Evolutionary conservation across 306 rosid species (phyloP), one percentile per base, ranked within the genome.

Genomic region (Prunus mume): DNA sequence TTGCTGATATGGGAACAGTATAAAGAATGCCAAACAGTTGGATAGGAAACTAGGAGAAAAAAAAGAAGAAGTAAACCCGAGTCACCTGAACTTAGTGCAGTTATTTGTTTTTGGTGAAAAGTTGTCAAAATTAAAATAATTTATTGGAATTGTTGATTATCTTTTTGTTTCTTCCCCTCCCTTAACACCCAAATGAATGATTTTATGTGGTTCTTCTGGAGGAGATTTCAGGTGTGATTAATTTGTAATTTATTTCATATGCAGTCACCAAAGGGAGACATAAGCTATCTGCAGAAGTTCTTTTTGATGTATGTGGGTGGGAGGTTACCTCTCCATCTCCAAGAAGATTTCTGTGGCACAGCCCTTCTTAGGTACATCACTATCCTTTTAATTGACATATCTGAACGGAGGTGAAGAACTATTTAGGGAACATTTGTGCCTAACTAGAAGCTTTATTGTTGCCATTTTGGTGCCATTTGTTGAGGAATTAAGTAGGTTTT

Each of bases 201-300:
- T 75, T 57, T 72, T 63, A 12, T 69, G 41, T 38, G 51, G 70
- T 46, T 51, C 19, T 60, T 8, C 7, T 4, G 72, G 64, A 78
- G 54, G 58, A 67, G 47, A 73, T 77, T 65, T 55, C 58, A 69
- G 41, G 52, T 74, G 76, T 81, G 68, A 65, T 62, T 79, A 38
- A 19, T 68, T 73, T 76, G 65, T 74, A 79, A 50, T 58, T 11
- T 86, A 32, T 24, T 15, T 74, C 82, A 25, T 38, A 27, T 84
- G 84, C 88, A 91, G 97, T 91, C 93, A 49, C 98, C 96, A 57
- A 91, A 94, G 86, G 96, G 98, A 80, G 97, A 94, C 74, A 88
- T 93, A 49, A 94, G 93, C 79, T 91, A 91, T 79, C 30, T 94
- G 95, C 96, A 86, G 82, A 91, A 90, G 86, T 94, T 94, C 87